Evolutionary conservation across 1,284 basidiomycete species (phyloP).

Genomic region (Cryptococcus amylolentus): DNA sequence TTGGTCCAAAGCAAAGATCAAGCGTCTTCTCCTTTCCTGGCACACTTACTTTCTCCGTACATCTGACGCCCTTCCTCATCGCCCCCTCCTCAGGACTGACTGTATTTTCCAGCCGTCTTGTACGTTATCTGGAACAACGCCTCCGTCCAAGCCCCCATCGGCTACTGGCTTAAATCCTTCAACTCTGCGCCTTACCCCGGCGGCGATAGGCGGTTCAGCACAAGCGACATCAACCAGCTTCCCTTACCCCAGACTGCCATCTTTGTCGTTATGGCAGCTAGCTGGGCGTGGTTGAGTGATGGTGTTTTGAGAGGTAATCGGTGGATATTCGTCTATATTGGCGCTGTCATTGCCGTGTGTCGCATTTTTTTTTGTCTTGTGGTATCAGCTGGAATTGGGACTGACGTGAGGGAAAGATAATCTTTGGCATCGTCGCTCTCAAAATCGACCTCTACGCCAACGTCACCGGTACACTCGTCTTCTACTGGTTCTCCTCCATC

Average conservation of each 20-base stretch:
- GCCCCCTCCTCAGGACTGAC: background rate
- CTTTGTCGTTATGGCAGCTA: conserved; percentile 27
- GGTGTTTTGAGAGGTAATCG: conserved; percentile 29
- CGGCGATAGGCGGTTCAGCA: conserved; percentile 1
- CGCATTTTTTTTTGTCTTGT: no score
- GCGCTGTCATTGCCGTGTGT: conserved; percentile 16
- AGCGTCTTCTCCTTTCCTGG: conserved; percentile 27
- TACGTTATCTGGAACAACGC: conserved; percentile 35
- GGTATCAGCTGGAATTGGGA: no score
- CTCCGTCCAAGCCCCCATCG: conserved; percentile 27
- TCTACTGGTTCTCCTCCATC: conserved; percentile 27
- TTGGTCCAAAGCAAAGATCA: conserved; percentile 26
- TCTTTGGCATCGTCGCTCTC: conserved; percentile 21
- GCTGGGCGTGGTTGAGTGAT: conserved; percentile 37
- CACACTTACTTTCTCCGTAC: conserved; percentile 39
- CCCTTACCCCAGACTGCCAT: conserved; percentile 26
- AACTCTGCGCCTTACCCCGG: conserved; percentile 38
- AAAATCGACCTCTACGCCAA: conserved; percentile 29
- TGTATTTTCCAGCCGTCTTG: conserved; percentile 17
- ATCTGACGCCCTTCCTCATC: conserved; percentile 3
- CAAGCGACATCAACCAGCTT: conserved; percentile 14
- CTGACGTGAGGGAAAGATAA: conserved; percentile 4
- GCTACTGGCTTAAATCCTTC: conserved; percentile 41
- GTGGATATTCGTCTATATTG: conserved; percentile 36
- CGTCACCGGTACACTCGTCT: conserved; percentile 22